Evolutionary conservation across 1,284 basidiomycete species (phyloP), one percentile per base, ranked within the genome.

Genomic region (Cryptococcus maquisensis): DNA sequence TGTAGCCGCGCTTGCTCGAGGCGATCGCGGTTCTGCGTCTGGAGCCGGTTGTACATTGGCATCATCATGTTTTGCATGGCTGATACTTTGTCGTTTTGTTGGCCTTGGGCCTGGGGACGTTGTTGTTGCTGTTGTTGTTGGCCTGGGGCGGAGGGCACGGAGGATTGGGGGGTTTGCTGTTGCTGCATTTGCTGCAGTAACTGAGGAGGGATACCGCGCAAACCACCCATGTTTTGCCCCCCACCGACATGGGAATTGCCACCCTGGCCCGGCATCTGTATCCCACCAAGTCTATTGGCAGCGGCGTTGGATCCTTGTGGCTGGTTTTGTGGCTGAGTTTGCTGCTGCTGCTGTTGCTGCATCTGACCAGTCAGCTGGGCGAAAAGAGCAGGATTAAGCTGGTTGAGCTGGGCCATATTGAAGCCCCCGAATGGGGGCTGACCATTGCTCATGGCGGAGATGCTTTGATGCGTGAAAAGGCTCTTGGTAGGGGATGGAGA

Each of bases 351-450:
- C 40, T 45, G 43, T 28, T 51, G 47, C 18, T 21, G 18, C 28
- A 37, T 20, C 21, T 59, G 57, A 40, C 45, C 51, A 16, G 54
- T 49, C 20, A 59, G 45, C 3, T 42, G 45, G 16, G 57, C 57
- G 41, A 59, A 59, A 15, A 59, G 42, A 35, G 57, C 57, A 15
- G 57, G 57, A 35, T 59, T 59, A 8, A 59, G 41, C 41, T 59
- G 57, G 28, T 48, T 48, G 32, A 48, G 20, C 36, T 48, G 47
- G 28, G 57, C 51, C 16, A 54, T 47, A 37, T 59, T 59, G 46
- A 56, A 56, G 36, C 12, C 24, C 15, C 32, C 49, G 28, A 32
- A 50, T 18, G 23, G 24, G 24, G 32, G 41, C 23, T 23, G 21
- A 20, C 23, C 23, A 20, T 26, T 26, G 43, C 43, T 44, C 43